These are phyloP conservation scores for Panaeolus cyanescens DNA, from an alignment of 768 basidiomycete genomes.

Conservation along the genomic window DNA sequence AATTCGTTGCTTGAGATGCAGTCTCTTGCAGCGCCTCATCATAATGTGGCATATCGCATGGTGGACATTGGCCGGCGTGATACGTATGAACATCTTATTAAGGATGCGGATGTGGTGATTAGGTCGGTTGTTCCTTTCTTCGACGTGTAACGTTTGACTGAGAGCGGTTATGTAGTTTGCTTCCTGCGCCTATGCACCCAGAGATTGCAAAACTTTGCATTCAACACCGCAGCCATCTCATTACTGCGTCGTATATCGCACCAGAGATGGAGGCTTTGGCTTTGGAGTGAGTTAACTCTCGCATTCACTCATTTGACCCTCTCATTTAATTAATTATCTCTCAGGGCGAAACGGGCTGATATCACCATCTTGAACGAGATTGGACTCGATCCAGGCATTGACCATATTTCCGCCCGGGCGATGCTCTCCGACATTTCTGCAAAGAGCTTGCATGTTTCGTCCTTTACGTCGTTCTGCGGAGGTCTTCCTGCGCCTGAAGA, in stretches of 20 bases:
- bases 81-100: constrained; percentile 53
- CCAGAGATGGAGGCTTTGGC: constrained; percentile 72
- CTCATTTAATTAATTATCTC: background rate
- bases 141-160: background rate
- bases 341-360: constrained; percentile 57
- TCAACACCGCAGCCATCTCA: constrained; percentile 65
- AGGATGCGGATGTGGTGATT: constrained; percentile 75
- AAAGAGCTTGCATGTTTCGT: constrained; percentile 56
- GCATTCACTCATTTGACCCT: background rate
- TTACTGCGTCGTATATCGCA: constrained; percentile 92
- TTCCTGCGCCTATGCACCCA: constrained; percentile 78
- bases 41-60: constrained; percentile 54
- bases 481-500: constrained; percentile 82
- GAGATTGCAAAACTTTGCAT: constrained; percentile 76
- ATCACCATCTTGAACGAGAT: constrained; percentile 89
- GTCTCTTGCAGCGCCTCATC: constrained; percentile 41
- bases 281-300: constrained; percentile 43
- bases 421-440: constrained; percentile 55
- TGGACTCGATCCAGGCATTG: constrained; percentile 87
- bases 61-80: constrained; percentile 59
- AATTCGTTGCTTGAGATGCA: constrained; percentile 66
- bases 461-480: constrained; percentile 91
- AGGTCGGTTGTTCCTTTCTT: constrained; percentile 52
- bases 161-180: constrained; percentile 55
- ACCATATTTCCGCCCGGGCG: constrained; percentile 84